These are phyloP conservation scores for Neurospora hispaniola DNA, from an alignment of 495 filamentous ascomycete genomes.

Conservation along the genomic window DNA sequence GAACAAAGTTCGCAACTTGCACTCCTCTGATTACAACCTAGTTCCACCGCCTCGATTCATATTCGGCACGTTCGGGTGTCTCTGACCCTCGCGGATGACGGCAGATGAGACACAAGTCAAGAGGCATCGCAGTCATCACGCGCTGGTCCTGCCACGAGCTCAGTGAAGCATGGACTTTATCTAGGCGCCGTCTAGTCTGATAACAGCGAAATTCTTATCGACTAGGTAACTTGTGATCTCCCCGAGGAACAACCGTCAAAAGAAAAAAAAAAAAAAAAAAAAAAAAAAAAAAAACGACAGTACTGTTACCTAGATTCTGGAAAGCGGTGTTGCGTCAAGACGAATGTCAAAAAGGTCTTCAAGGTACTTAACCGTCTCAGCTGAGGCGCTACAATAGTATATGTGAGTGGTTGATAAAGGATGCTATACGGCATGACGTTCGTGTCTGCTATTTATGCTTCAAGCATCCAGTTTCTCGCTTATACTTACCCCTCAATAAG, in stretches of 20 bases:
- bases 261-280: no score
- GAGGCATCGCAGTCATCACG: neutral
- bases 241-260: neutral
- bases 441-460: neutral
- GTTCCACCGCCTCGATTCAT: neutral
- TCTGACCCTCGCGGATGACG: neutral
- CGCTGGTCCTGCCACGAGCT: neutral
- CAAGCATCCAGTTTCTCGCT: neutral
- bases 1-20: neutral
- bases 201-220: neutral
- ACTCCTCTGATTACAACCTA: neutral
- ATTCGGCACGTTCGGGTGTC: neutral
- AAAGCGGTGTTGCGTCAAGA: neutral
- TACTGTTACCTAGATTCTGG: no score
- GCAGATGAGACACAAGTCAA: neutral
- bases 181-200: neutral
- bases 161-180: neutral
- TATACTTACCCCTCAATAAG: neutral
- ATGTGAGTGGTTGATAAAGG: neutral
- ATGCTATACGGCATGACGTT: neutral
- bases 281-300: neutral
- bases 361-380: neutral
- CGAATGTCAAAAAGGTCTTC: neutral
- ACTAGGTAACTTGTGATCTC: neutral
- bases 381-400: neutral